Base-by-base conservation (phyloP, 345 rosid species). In the Punica granatum region DNA sequence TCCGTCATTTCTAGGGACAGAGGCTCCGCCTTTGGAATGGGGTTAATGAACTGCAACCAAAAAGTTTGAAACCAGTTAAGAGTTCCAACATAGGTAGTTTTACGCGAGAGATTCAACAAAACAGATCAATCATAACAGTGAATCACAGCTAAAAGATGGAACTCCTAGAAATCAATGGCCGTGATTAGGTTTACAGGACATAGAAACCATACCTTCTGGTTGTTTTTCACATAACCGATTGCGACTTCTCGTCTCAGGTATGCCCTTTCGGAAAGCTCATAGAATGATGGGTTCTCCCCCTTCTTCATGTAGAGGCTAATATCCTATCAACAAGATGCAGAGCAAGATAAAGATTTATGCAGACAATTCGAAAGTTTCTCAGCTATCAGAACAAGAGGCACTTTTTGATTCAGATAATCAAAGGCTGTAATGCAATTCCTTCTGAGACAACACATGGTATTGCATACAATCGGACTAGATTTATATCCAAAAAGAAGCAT, bases 201-300 rank as follows among this genome's bases (percentile, higher is more conserved):
- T 21, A 64, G 28, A 35, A 19, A 39, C 23, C 8, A 25, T 71
- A 85, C 97, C 96, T 85, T 85, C 64, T 80, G 86, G 67, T 82
- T 74, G 76, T 79, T 84, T 73, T 89, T 94, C 66, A 94, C 72
- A 49, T 88, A 94, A 60, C 99, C 99, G 63, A 94, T 88, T 19
- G 92, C 97, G 3, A 90, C 97, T 79, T 93, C 98, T 70, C 79
- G 72, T 67, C 97, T 85, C 77, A 87, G 71, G 73, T 69, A 67
- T 35, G 97, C 96, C 71, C 97, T 81, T 78, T 94, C 99, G 11
- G 90, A 30, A 39, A 90, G 90, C 80, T 94, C 97, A 0, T 68
- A 33, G 77, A 94, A 94, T 2, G 97, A 90, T 36, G 92, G 95
- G 58, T 72, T 85, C 83, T 94, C 99, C 18, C 91, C 96, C 32